A percentile compares a stretch with the other conserved stretches of the same genome.
These are phyloP conservation scores for Saccharum spontaneum DNA, from an alignment of 176 grass and related monocot genomes.

Conservation along the genomic window DNA sequence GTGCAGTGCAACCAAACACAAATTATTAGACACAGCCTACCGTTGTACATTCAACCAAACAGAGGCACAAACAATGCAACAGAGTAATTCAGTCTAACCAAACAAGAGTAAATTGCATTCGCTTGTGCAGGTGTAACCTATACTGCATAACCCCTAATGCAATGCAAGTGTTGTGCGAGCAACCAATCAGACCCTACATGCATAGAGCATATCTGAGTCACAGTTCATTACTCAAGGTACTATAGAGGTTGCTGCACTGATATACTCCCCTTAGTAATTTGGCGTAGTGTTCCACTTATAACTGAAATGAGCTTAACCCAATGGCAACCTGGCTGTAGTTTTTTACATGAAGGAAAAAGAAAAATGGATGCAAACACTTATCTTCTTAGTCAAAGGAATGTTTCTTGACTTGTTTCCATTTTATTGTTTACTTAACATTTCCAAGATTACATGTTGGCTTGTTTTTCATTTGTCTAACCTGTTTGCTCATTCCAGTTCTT, in stretches of 20 bases:
- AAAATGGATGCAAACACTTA: neutral
- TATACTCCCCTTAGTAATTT: conserved; percentile 21
- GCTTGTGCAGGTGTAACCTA: too few relatives aligned
- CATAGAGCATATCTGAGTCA: conserved; percentile 10
- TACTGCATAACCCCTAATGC: too few relatives aligned
- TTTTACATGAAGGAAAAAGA: conserved; percentile 5
- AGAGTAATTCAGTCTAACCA: too few relatives aligned
- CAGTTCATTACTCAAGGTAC: neutral
- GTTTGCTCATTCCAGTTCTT: conserved; percentile 12
- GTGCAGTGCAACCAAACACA: too few relatives aligned
- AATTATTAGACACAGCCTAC: too few relatives aligned
- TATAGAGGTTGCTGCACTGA: conserved; percentile 21
- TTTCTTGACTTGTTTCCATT: conserved; percentile 21
- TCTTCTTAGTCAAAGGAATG: conserved; percentile 16
- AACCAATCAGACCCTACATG: neutral
- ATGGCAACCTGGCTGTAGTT: neutral
- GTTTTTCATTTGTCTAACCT: neutral
- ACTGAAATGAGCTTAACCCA: conserved; percentile 13
- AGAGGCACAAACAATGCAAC: too few relatives aligned
- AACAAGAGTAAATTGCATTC: too few relatives aligned
- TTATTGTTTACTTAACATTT: conserved; percentile 14
- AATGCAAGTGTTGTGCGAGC: too few relatives aligned
- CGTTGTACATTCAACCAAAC: too few relatives aligned
- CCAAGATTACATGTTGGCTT: neutral
- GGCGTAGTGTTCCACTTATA: neutral